phyloP scores from a whole-genome alignment of 1,139 yeast genomes.

The Suhomyces guaymorum region DNA sequence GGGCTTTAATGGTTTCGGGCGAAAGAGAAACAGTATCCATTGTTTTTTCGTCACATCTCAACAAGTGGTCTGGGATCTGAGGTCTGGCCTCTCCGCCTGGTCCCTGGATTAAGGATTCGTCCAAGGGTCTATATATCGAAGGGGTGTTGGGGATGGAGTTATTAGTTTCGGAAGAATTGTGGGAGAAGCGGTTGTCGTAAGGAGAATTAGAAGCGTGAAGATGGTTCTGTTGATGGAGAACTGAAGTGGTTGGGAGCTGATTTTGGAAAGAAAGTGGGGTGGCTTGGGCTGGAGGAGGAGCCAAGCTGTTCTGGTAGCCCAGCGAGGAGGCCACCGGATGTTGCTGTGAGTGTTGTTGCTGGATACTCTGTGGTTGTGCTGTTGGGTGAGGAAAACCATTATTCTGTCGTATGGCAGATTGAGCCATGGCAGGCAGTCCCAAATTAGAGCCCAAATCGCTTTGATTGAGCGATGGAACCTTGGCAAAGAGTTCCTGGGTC shows the following conservation, averaged over 20 bases:
- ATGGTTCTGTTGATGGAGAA: not conserved
- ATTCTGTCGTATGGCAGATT: not conserved
- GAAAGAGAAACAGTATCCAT: conserved; percentile 65
- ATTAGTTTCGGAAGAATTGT: conserved; percentile 24
- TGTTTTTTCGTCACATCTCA: conserved; percentile 62
- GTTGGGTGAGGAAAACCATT: no score
- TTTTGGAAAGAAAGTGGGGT: conserved; percentile 3
- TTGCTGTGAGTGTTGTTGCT: no score
- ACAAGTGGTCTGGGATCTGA: conserved; percentile 38
- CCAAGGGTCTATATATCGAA: conserved; percentile 24
- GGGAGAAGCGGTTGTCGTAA: conserved; percentile 10
- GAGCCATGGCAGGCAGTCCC: not conserved
- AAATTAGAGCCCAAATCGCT: conserved; percentile 1
- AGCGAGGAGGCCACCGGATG: not conserved
- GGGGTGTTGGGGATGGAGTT: conserved; percentile 38
- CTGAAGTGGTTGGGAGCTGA: conserved; percentile 5
- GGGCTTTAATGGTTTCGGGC: conserved; percentile 59
- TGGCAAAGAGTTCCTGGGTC: conserved; percentile 46
- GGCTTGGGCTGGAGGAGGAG: not conserved
- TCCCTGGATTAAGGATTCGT: conserved; percentile 8
- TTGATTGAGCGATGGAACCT: conserved; percentile 29
- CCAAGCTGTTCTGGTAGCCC: conserved; percentile 1
- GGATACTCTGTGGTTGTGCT: no score
- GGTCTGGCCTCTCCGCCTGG: conserved; percentile 5
- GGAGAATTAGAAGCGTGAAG: conserved; percentile 10